Evolutionary conservation across 2,329 filamentous ascomycete species (phyloP).

Genomic region (Lecanicillium sp.): DNA sequence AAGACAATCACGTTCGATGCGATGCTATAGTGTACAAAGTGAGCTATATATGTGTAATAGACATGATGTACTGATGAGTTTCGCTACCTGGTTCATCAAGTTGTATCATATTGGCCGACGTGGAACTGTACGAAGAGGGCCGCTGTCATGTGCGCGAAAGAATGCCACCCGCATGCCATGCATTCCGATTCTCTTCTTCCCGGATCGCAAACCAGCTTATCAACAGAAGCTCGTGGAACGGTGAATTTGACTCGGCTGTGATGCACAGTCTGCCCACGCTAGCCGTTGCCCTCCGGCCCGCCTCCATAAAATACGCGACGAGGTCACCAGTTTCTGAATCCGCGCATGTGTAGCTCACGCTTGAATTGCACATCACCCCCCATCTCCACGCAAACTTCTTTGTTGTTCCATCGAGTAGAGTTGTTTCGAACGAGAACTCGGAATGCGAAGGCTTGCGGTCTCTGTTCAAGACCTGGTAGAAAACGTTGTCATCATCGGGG

Average conservation of each 20-base stretch:
- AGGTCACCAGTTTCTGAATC: not conserved
- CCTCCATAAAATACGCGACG: not conserved
- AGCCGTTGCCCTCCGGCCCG: not conserved
- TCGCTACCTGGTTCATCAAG: too few species aligned
- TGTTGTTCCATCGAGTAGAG: too few species aligned
- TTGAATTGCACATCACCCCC: too few species aligned
- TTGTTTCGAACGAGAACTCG: too few species aligned
- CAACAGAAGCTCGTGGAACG: not conserved
- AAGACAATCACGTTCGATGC: slow-evolving; percentile 14
- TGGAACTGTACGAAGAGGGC: too few species aligned
- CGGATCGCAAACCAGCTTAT: not conserved
- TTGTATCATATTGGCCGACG: not conserved
- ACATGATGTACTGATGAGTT: too few species aligned
- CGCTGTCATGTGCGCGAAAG: not conserved
- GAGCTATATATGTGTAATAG: not conserved
- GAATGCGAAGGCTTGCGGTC: too few species aligned
- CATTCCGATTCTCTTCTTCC: not conserved
- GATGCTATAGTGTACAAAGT: not conserved
- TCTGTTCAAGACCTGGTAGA: too few species aligned
- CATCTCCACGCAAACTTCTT: too few species aligned
- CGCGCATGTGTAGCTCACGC: not conserved
- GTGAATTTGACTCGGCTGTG: not conserved
- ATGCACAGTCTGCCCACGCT: not conserved
- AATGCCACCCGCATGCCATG: not conserved
- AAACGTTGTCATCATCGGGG: too few species aligned